Percentiles rank a stretch among this genome's conserved stretches.
These are phyloP conservation scores for Termitomyces sp. DNA, from an alignment of 768 basidiomycete genomes.

Conservation along the genomic window DNA sequence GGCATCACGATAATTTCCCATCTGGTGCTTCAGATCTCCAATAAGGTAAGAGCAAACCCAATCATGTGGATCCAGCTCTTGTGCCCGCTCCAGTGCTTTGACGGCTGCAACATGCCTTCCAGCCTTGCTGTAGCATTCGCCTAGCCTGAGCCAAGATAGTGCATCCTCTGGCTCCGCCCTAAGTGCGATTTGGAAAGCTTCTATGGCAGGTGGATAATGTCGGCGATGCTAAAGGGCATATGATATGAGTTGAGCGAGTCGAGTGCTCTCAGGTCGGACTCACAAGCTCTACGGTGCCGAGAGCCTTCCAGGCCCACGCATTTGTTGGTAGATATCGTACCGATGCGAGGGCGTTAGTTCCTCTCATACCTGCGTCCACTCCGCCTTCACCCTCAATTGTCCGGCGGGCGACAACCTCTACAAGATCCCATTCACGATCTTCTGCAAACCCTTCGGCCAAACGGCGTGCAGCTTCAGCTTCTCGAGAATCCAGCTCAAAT, in stretches of 20 bases:
- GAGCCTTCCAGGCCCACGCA: conserved; percentile 97
- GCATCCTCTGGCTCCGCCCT: conserved; percentile 75
- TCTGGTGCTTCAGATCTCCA: conserved; percentile 78
- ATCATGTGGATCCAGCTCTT: conserved; percentile 67
- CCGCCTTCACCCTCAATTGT: conserved; percentile 95
- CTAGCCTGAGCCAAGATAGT: conserved; percentile 84
- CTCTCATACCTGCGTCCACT: conserved; percentile 50
- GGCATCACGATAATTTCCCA: conserved; percentile 73
- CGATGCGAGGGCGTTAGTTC: conserved; percentile 18
- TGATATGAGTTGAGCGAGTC: conserved; percentile 1
- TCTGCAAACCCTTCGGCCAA: conserved; percentile 90
- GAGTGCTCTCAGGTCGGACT: conserved; percentile 22
- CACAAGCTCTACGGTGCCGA: conserved; percentile 89
- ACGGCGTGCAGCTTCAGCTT: conserved; percentile 78
- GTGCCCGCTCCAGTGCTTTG: conserved; percentile 78
- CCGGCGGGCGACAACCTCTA: conserved; percentile 88
- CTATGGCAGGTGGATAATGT: conserved; percentile 73
- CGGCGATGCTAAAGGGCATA: conserved; percentile 47
- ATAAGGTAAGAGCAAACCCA: conserved; percentile 86
- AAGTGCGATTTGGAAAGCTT: conserved; percentile 83
- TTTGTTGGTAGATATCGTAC: conserved; percentile 71
- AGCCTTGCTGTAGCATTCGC: conserved; percentile 86
- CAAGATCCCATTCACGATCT: conserved; percentile 92
- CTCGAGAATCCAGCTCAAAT: conserved; percentile 91
- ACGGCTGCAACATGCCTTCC: conserved; percentile 87